These are phyloP conservation scores for Paulownia fortunei DNA, from an alignment of 257 asterid genomes.

Conservation along the genomic window DNA sequence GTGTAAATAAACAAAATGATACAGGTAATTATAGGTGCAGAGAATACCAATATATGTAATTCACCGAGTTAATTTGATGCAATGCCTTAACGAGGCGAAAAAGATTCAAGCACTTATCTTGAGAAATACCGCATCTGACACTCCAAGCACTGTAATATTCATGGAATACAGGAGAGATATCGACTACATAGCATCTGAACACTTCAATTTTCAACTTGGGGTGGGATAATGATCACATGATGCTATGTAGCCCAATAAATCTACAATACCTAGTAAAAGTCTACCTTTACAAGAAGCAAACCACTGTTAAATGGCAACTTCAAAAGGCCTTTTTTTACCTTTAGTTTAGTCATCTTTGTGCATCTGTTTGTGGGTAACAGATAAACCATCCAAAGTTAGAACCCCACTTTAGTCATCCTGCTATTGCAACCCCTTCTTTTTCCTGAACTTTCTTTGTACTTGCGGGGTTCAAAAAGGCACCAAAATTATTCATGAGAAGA, in stretches of 20 bases:
- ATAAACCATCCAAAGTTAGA: slow-evolving; percentile 21
- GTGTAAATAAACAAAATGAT: too few relatives aligned
- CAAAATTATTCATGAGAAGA: slow-evolving; percentile 24
- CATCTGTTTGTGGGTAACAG: slow-evolving; percentile 43
- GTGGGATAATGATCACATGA: slow-evolving; percentile 31
- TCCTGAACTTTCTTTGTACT: slow-evolving; percentile 45
- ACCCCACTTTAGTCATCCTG: slow-evolving; percentile 35
- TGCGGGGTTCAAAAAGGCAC: slow-evolving; percentile 34
- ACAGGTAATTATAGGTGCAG: too few relatives aligned
- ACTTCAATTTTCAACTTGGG: slow-evolving; percentile 36
- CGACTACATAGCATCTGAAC: slow-evolving; percentile 36
- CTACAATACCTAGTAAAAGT: slow-evolving; percentile 43
- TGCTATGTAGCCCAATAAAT: slow-evolving; percentile 27
- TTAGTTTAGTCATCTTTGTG: background rate
- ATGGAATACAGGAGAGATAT: slow-evolving; percentile 36
- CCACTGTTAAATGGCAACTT: slow-evolving; percentile 28
- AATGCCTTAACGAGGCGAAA: too few relatives aligned
- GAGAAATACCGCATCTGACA: background rate
- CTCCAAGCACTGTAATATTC: slow-evolving; percentile 3
- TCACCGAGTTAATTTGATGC: background rate
- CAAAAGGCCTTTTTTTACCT: background rate
- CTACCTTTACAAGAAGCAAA: slow-evolving; percentile 23
- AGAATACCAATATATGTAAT: too few relatives aligned
- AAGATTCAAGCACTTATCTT: background rate
- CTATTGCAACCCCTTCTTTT: slow-evolving; percentile 32